phyloP scores from a whole-genome alignment of 2,329 filamentous ascomycete genomes.

The Verticillium dahliae region DNA sequence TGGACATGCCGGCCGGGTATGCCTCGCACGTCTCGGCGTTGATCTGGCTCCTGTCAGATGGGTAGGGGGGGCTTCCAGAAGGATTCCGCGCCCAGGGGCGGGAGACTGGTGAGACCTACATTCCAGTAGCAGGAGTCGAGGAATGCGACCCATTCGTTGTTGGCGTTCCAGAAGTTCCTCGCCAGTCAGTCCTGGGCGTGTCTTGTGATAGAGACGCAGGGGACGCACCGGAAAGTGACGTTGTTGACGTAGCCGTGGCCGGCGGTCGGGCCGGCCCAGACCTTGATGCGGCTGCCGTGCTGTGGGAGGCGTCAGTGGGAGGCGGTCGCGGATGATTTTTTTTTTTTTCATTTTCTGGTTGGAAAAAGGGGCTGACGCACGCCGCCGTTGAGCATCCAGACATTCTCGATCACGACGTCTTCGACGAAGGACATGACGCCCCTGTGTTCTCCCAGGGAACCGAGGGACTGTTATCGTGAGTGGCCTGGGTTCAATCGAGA shows the following conservation, averaged over 20 bases:
- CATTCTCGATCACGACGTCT: slow-evolving; percentile 51
- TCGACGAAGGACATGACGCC: slow-evolving; percentile 27
- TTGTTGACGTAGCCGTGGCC: slow-evolving; percentile 54
- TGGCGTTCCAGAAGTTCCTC: slow-evolving; percentile 44
- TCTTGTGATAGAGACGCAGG: background rate
- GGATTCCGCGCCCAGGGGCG: background rate
- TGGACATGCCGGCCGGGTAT: slow-evolving; percentile 46
- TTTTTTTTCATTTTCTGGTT: background rate
- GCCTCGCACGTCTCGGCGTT: slow-evolving; percentile 55
- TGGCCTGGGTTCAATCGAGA: no score
- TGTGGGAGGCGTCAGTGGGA: background rate
- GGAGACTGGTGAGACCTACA: slow-evolving; percentile 13
- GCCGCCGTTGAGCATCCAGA: slow-evolving; percentile 38
- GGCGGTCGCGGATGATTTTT: background rate
- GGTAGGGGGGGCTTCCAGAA: background rate
- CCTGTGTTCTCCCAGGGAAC: slow-evolving; percentile 52
- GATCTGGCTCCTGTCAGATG: slow-evolving; percentile 7
- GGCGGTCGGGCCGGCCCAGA: slow-evolving; percentile 48
- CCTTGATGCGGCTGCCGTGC: slow-evolving; percentile 58
- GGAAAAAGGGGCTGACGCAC: background rate
- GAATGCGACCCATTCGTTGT: slow-evolving; percentile 57
- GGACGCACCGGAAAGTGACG: slow-evolving; percentile 42
- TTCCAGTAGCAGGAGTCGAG: slow-evolving; percentile 39
- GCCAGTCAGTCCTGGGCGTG: background rate
- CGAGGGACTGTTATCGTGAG: slow-evolving; percentile 38